These are phyloP conservation scores for Cryphonectria naterciae DNA, from an alignment of 2,329 filamentous ascomycete genomes.

Conservation along the genomic window DNA sequence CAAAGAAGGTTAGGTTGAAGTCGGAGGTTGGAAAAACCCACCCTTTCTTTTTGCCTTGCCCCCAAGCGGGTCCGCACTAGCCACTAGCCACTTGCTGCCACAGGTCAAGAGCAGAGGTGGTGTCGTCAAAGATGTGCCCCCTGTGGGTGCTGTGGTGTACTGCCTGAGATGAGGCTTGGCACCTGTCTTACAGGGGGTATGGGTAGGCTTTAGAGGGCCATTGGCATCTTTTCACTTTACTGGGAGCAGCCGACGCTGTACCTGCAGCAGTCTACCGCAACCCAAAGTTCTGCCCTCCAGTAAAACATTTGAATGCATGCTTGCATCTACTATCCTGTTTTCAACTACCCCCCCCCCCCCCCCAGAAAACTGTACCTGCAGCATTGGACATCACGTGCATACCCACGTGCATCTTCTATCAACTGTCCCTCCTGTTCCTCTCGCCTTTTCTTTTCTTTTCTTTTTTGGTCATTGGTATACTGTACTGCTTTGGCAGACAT, in stretches of 20 bases:
- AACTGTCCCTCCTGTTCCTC: background rate
- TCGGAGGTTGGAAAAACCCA: constrained; percentile 16
- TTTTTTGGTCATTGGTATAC: too few species aligned
- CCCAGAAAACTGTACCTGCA: constrained; percentile 3
- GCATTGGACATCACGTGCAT: constrained; percentile 10
- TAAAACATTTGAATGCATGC: background rate
- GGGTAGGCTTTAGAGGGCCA: background rate
- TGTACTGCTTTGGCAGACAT: background rate
- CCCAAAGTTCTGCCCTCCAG: background rate
- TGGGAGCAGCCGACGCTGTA: background rate
- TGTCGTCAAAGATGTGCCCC: background rate
- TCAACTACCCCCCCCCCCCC: too few species aligned
- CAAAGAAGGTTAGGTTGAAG: constrained; percentile 11
- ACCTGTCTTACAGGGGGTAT: background rate
- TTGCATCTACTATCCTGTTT: too few species aligned
- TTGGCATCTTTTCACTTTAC: background rate
- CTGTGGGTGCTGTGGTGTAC: background rate
- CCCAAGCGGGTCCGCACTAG: constrained; percentile 9
- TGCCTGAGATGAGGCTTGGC: background rate
- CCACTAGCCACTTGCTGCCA: background rate
- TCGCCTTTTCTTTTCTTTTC: background rate
- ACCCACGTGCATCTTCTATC: background rate
- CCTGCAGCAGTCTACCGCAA: background rate
- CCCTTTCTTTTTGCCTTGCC: constrained; percentile 5
- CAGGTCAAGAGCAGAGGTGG: background rate